Evolutionary conservation across 768 basidiomycete genomes (phyloP), one percentile per base, ranked within the genome.

Genomic region (Psilocybe cubensis): DNA sequence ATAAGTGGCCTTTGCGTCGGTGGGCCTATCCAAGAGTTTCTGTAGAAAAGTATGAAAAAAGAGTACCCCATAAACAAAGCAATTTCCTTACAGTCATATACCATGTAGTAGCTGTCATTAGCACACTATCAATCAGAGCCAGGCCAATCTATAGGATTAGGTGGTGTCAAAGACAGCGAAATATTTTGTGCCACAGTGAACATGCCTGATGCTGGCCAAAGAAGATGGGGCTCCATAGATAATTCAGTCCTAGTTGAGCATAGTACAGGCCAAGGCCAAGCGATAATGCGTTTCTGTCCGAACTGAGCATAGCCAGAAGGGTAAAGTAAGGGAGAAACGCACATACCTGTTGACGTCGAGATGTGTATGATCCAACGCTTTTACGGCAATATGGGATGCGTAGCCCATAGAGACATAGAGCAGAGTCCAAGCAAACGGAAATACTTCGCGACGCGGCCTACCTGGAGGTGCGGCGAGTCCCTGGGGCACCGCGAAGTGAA

Each of bases 161-260:
- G 29, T 25, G 28, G 54, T 60, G 12, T 48, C 11, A 3, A 28
- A 5, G 27, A 41, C 23, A 38, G 10, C 11, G 12, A n/a, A 38
- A 8, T 38, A 17, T 38, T 38, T 18, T 3, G 11, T 20, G 43
- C 38, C 8, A 3, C 14, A 24, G 23, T 17, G 28, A 7, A 61
- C 72, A 31, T 58, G 79, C 83, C 64, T 75, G 67, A 59, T 79
- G 82, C 23, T 68, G 69, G 31, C 74, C 79, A 61, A 89, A 89
- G 76, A 88, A 88, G 20, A 88, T 64, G 5, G 86, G 85, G n/a
- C 78, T 80, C 87, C 87, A 89, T 9, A 78, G 60, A 47, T 80
- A 68, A 70, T 88, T 89, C 41, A 87, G 63, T 0, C 73, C 82
- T 17, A 89, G 69, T 61, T 88, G 87, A 9, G 75, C 73, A 65